These are phyloP conservation scores for Closterium sp. DNA, from an alignment of 139 green algal species.

Conservation along the genomic window DNA sequence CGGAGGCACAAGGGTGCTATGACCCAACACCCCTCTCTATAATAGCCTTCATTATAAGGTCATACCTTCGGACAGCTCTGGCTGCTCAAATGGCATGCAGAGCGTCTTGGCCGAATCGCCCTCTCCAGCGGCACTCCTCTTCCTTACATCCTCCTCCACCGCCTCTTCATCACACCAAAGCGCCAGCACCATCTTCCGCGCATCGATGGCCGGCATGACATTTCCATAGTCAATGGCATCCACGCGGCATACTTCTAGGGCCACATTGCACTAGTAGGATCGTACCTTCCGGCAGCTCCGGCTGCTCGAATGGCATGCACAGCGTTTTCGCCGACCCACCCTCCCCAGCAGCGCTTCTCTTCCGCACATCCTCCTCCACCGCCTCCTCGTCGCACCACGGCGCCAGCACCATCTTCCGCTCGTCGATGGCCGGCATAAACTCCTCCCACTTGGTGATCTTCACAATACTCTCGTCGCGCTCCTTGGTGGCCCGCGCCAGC, in stretches of 20 bases:
- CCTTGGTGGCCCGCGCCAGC: slow-evolving; percentile 61
- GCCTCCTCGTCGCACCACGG: slow-evolving; percentile 84
- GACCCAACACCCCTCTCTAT: too few relatives aligned
- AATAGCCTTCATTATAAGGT: too few relatives aligned
- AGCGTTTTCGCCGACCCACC: slow-evolving; percentile 94
- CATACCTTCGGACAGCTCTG: slow-evolving; percentile 75
- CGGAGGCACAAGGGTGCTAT: too few relatives aligned
- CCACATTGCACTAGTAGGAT: too few relatives aligned
- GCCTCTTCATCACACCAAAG: slow-evolving; percentile 82
- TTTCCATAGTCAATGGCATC: too few relatives aligned
- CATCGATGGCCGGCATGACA: slow-evolving; percentile 62
- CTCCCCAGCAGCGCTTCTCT: slow-evolving; percentile 36
- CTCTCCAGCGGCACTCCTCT: slow-evolving; percentile 62
- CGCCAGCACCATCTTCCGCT: slow-evolving; percentile 87
- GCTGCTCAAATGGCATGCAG: slow-evolving; percentile 94
- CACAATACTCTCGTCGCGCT: slow-evolving; percentile 68
- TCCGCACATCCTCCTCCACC: not conserved
- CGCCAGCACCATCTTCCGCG: slow-evolving; percentile 86
- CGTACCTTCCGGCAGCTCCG: slow-evolving; percentile 71
- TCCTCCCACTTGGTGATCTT: slow-evolving; percentile 76
- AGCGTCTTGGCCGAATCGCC: slow-evolving; percentile 92
- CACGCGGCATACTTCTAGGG: too few relatives aligned
- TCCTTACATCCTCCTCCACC: slow-evolving; percentile 91
- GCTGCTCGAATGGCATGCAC: slow-evolving; percentile 94
- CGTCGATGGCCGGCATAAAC: slow-evolving; percentile 83